Conservation (phyloP, 148 eudicot genomes). For the Arctostaphylos glauca region DNA sequence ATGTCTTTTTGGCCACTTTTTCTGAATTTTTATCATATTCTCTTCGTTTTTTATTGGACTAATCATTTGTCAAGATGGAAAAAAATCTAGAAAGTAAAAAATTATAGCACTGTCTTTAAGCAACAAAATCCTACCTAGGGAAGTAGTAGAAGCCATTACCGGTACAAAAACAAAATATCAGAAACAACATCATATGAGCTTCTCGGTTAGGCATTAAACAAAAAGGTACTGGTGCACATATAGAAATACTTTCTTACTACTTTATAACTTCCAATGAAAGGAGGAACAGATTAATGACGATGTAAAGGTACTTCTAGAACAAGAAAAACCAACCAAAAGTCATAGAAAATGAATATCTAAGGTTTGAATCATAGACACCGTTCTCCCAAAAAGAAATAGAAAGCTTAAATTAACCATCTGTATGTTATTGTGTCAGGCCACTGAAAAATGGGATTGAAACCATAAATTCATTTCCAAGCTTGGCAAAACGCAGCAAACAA, state of each 20-base stretch:
- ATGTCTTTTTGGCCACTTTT: too few species aligned
- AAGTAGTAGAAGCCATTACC: background rate
- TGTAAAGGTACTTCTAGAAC: background rate
- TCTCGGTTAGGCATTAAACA: background rate
- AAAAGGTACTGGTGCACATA: background rate
- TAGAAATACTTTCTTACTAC: background rate
- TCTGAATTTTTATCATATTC: too few species aligned
- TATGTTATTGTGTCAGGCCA: constrained; percentile 1
- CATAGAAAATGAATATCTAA: background rate
- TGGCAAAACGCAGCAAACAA: background rate
- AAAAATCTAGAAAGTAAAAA: too few species aligned
- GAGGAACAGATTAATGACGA: background rate
- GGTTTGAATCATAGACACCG: background rate
- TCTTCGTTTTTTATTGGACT: too few species aligned
- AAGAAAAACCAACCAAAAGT: background rate
- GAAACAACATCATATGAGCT: background rate
- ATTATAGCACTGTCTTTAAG: background rate
- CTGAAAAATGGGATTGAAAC: background rate
- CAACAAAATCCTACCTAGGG: background rate
- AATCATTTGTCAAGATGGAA: too few species aligned
- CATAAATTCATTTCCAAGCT: constrained; percentile 7
- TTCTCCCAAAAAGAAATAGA: background rate
- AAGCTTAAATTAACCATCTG: background rate
- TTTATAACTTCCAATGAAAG: background rate
- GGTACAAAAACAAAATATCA: background rate